Evolutionary conservation across 2,329 filamentous ascomycete genomes (phyloP), one percentile per base, ranked within the genome.

Genomic region (Colletotrichum chrysophilum): DNA sequence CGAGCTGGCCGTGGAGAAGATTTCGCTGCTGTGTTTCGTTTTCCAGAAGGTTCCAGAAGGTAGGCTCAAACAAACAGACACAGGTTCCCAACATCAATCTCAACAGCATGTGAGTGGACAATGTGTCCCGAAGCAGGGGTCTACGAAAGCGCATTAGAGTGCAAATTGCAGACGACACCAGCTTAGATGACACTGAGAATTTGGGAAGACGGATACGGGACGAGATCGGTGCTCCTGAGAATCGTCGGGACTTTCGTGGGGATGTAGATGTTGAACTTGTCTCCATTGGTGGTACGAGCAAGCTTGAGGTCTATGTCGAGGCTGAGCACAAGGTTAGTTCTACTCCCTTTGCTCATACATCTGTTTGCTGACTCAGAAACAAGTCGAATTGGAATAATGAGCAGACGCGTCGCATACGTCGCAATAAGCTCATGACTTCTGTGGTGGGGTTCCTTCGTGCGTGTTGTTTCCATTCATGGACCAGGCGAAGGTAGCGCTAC

Each of bases 321-420:
- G 70, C 65, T 52, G 55, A 73, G 34, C 69, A 48, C 62, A 66
- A 58, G 43, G 32, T 34, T 18, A 21, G 21, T 71, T 18, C 30
- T 6, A 66, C 14, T 24, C 9, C 32, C 14, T 24, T 48, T 12
- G 13, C 13, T 18, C 34, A 14, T 18, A n/a, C 18, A 36, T 12
- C 5, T 16, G 4, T 9, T 58, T 14, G 28, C 61, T 71, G 38
- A 71, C 16, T 2, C 21, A 21, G 6, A 4, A 93, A 93, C 86
- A 93, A 94, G 78, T 93, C 91, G 32, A 93, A 93, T 80, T 94
- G 92, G 92, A 92, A 94, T 79, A 94, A 94, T 79, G 92, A 94
- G 81, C 85, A 92, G 68, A 87, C 94, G 30, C 91, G 92, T 85
- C 86, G 94, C 3, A 90, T 93, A 74, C 90, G 92, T 55, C 90